Base-by-base conservation (phyloP, 345 rosid species). In the Balakata baccata region DNA sequence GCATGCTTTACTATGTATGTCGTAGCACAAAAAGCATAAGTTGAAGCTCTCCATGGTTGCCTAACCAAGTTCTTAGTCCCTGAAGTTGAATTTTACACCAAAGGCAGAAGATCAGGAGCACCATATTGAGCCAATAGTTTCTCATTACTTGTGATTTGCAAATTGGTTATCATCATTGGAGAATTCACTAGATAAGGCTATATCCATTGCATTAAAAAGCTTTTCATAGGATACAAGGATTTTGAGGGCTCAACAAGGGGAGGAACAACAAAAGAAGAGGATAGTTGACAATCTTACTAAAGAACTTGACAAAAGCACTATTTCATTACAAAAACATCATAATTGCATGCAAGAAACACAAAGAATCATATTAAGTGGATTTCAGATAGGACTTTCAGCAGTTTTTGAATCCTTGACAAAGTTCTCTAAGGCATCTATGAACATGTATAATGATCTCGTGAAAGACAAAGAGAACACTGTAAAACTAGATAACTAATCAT, bases 201-300 rank as follows among this genome's bases (percentile, higher is more conserved):
- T 83, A 29, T 63, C 70, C 22, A 75, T 75, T 16, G 86, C 92
- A 10, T 54, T 90, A 80, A 84, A 84, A 80, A 85, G 89, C 86
- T 90, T 90, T 50, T 83, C 88, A 0, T 83, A 84, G 79, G 92
- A 87, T 59, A 81, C 86, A 64, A 79, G 81, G 66, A 87, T 82
- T 0, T 77, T 90, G 74, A 86, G 92, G 92, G 66, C 78, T 67
- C 89, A 84, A 62, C 95, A 88, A 80, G 90, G 92, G 46, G 84
- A 85, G 54, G 92, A 90, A 68, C 89, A 85, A 71, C 84, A 74
- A 68, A 91, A 81, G 65, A 87, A 87, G 86, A 84, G 87, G 80
- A 87, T 85, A 78, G 92, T 88, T 53, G 95, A 90, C 59, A 61
- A 77, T 50, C 82, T 90, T 51, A 86, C 85, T 3, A 88, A 84